A percentile compares a stretch with the other conserved stretches of the same genome.
Conservation (phyloP, 2,329 filamentous ascomycete genomes). For the Sarocladium strictum region DNA sequence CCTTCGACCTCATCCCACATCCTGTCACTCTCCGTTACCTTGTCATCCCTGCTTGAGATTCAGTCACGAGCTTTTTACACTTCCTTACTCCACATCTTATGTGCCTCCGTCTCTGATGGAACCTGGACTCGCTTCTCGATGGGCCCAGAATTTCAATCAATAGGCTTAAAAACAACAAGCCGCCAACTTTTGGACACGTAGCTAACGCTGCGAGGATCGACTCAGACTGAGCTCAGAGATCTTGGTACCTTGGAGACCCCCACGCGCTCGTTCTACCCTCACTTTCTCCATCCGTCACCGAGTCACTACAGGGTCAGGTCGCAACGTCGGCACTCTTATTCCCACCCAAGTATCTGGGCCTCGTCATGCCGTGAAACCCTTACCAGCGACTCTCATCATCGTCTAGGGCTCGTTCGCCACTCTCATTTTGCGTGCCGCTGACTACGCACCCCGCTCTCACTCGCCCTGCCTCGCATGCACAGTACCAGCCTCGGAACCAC, state of each 20-base stretch:
- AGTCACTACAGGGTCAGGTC: neutral
- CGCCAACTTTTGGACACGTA: neutral
- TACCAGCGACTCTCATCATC: neutral
- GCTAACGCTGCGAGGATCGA: neutral
- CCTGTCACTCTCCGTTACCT: neutral
- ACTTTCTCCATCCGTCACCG: conserved; percentile 6
- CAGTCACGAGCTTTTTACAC: neutral
- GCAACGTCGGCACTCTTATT: neutral
- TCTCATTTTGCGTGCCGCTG: neutral
- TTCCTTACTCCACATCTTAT: neutral
- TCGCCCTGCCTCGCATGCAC: neutral
- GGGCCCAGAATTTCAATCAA: neutral
- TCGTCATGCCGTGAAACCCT: neutral
- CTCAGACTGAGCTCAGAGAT: neutral
- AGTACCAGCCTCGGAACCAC: neutral
- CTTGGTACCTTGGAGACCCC: neutral
- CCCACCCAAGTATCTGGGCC: neutral
- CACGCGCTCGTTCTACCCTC: neutral
- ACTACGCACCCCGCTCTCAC: neutral
- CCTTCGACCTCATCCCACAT: neutral
- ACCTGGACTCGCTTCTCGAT: neutral
- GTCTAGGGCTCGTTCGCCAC: neutral
- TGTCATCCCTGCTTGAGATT: neutral
- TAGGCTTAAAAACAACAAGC: neutral
- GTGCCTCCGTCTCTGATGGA: neutral